Conservation (phyloP, 129 eudicot species). For the Chrysanthemum seticuspe region DNA sequence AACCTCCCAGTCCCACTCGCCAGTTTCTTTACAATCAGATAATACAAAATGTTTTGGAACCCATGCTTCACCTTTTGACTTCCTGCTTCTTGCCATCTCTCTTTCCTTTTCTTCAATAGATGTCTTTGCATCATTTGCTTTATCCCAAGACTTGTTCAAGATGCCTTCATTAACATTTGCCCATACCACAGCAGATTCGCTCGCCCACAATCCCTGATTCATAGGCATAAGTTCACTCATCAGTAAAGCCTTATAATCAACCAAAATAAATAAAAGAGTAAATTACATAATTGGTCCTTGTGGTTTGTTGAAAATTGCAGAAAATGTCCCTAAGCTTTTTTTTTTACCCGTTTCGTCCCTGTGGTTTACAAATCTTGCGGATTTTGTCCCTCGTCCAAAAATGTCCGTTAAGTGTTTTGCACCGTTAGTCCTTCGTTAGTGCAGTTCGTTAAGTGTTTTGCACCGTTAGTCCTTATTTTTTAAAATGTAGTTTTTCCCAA, state of each 20-base stretch:
- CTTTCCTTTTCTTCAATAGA: constrained; percentile 62
- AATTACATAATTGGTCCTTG: too few relatives aligned
- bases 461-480: too few relatives aligned
- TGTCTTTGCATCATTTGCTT: constrained; percentile 68
- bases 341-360: too few relatives aligned
- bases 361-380: too few relatives aligned
- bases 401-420: too few relatives aligned
- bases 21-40: constrained; percentile 41
- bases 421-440: too few relatives aligned
- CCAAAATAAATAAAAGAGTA: not conserved
- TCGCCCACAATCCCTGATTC: constrained; percentile 48
- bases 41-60: constrained; percentile 64
- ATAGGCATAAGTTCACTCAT: not conserved
- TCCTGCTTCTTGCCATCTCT: constrained; percentile 41
- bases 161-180: constrained; percentile 66
- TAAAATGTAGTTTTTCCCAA: too few relatives aligned
- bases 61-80: constrained; percentile 49
- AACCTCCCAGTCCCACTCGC: constrained; percentile 56
- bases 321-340: too few relatives aligned
- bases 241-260: not conserved
- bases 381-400: too few relatives aligned
- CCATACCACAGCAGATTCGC: constrained; percentile 81
- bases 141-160: constrained; percentile 63
- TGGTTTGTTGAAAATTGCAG: too few relatives aligned
- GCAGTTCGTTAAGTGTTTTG: too few relatives aligned